phyloP scores from a whole-genome alignment of 352 stramenopile species.

The Phytopythium mirpurense region DNA sequence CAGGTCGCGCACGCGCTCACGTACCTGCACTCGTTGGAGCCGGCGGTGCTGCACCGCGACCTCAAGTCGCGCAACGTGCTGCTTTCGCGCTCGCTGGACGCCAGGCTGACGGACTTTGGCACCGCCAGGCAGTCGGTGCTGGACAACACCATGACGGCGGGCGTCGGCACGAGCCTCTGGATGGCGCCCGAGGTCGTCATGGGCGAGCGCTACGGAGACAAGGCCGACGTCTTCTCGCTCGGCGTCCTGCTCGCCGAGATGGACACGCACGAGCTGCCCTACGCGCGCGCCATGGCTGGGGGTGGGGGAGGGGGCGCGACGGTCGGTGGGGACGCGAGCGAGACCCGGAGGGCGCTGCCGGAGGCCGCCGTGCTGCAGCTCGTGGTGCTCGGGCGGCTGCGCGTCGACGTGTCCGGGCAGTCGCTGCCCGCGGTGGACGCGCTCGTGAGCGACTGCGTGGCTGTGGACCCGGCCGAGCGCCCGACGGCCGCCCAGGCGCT shows the following conservation, averaged over 20 bases:
- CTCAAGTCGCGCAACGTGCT: slow-evolving; percentile 73
- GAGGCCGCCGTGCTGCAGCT: slow-evolving; percentile 44
- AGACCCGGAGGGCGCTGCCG: slow-evolving; percentile 15
- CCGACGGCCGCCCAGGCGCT: slow-evolving; percentile 47
- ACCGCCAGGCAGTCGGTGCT: slow-evolving; percentile 10
- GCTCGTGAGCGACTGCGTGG: slow-evolving; percentile 36
- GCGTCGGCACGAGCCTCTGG: slow-evolving; percentile 30
- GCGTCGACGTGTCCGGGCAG: slow-evolving; percentile 28
- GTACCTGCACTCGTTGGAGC: slow-evolving; percentile 40
- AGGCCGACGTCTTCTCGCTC: slow-evolving; percentile 45
- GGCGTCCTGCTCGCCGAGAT: slow-evolving; percentile 37
- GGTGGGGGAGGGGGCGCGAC: neutral
- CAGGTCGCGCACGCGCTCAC: slow-evolving; percentile 36
- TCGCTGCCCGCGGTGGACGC: slow-evolving; percentile 29
- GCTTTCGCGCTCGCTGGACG: slow-evolving; percentile 22
- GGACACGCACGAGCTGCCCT: slow-evolving; percentile 32
- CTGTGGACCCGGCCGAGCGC: slow-evolving; percentile 39
- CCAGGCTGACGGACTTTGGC: slow-evolving; percentile 46
- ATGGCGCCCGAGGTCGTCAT: slow-evolving; percentile 25
- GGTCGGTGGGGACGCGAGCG: neutral
- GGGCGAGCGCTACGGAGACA: slow-evolving; percentile 23
- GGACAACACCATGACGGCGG: slow-evolving; percentile 27
- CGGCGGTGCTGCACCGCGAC: slow-evolving; percentile 46
- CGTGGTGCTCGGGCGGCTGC: slow-evolving; percentile 36
- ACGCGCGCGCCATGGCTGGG: slow-evolving; percentile 17